These are phyloP conservation scores for Malania oleifera DNA, from an alignment of 164 flowering plant species.

Conservation along the genomic window DNA sequence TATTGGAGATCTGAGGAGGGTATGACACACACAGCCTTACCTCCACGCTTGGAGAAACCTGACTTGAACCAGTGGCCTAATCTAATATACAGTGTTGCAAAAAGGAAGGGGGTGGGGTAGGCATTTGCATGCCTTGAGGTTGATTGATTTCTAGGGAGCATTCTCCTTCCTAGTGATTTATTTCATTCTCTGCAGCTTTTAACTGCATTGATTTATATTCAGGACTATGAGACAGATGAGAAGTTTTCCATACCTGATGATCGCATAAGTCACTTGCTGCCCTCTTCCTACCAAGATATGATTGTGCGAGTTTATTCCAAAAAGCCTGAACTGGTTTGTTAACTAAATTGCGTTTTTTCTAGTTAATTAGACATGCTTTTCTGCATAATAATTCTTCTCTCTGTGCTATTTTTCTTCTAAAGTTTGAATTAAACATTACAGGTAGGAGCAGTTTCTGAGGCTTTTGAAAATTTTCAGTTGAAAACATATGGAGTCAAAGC, in stretches of 20 bases:
- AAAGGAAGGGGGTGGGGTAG: too few relatives aligned
- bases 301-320: slow-evolving; percentile 54
- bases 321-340: slow-evolving; percentile 45
- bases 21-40: too few relatives aligned
- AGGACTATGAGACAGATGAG: slow-evolving; percentile 49
- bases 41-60: too few relatives aligned
- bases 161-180: too few relatives aligned
- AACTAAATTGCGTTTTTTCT: background rate
- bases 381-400: too few relatives aligned
- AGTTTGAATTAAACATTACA: slow-evolving; percentile 16
- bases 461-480: slow-evolving; percentile 52
- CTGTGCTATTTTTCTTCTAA: background rate
- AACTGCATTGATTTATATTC: slow-evolving; percentile 10
- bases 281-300: slow-evolving; percentile 40
- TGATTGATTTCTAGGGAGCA: too few relatives aligned
- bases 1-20: too few relatives aligned
- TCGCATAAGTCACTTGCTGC: slow-evolving; percentile 48
- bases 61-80: too few relatives aligned
- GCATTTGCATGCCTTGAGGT: too few relatives aligned
- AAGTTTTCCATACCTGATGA: slow-evolving; percentile 39
- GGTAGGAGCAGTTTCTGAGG: slow-evolving; percentile 46
- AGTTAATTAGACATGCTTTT: too few relatives aligned
- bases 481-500: slow-evolving; percentile 43
- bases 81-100: too few relatives aligned
- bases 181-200: background rate